Evolutionary conservation across 352 stramenopile genomes (phyloP).

Genomic region (Phytophthora kernoviae): DNA sequence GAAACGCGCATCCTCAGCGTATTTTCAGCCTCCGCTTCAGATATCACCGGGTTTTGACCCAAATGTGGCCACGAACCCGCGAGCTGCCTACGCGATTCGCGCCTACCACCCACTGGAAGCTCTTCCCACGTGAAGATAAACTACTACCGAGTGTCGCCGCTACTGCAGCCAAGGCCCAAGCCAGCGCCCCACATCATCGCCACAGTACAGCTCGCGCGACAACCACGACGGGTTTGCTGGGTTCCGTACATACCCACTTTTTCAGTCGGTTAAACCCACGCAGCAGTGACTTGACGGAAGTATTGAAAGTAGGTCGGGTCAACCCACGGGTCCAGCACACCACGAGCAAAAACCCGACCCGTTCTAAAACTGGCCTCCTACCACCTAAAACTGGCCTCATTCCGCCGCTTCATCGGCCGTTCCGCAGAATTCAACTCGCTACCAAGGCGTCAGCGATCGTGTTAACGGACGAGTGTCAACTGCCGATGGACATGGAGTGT

Average conservation of each 20-base stretch:
- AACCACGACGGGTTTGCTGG: constrained; percentile 8
- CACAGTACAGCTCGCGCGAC: constrained; percentile 30
- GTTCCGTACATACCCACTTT: constrained; percentile 24
- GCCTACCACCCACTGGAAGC: constrained; percentile 32
- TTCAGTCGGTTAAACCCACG: constrained; percentile 10
- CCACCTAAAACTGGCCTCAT: constrained; percentile 16
- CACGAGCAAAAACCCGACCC: constrained; percentile 9
- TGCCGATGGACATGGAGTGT: constrained; percentile 58
- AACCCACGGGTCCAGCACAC: constrained; percentile 17
- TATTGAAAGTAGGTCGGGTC: constrained; percentile 1
- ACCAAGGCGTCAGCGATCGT: constrained; percentile 4
- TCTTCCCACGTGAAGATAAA: constrained; percentile 33
- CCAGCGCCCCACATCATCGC: constrained; percentile 26
- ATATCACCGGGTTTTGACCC: constrained; percentile 4
- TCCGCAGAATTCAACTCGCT: constrained; percentile 27
- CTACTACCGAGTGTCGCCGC: constrained; percentile 15
- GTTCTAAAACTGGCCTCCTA: constrained; percentile 10
- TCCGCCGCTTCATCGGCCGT: constrained; percentile 24
- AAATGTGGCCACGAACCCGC: constrained; percentile 34
- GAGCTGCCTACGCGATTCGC: constrained; percentile 39
- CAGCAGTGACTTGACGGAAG: neutral
- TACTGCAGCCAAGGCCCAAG: constrained; percentile 12
- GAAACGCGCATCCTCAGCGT: neutral
- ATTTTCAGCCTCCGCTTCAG: too few relatives aligned
- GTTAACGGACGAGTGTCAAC: constrained; percentile 30